These are phyloP conservation scores for Ziziphus jujuba DNA, from an alignment of 306 rosid genomes.

Conservation along the genomic window DNA sequence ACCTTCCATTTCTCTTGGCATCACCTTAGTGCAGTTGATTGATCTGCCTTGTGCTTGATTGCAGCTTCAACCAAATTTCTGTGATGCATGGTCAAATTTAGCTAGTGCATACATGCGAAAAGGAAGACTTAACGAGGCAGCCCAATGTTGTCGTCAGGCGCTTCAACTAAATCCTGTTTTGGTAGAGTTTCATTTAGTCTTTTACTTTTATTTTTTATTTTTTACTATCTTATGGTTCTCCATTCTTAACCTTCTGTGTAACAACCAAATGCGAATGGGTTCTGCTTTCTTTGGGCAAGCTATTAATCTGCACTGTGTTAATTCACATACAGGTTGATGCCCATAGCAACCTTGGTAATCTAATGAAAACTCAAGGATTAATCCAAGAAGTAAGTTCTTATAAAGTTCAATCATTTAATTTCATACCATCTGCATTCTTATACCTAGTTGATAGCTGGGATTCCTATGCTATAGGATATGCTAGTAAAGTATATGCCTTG, in stretches of 20 bases:
- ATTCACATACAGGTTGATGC: slow-evolving; percentile 56
- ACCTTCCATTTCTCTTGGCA: background rate
- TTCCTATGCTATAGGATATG: slow-evolving; percentile 4
- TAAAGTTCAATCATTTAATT: background rate
- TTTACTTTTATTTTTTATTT: background rate
- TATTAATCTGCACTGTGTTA: background rate
- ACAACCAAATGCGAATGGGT: background rate
- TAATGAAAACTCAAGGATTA: slow-evolving; percentile 65
- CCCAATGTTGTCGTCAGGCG: slow-evolving; percentile 98
- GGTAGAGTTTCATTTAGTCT: slow-evolving; percentile 40
- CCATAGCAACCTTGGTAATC: slow-evolving; percentile 64
- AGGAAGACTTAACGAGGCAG: slow-evolving; percentile 92
- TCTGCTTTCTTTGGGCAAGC: slow-evolving; percentile 9
- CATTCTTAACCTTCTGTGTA: background rate
- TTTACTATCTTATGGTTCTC: slow-evolving; percentile 4
- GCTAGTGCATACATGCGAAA: slow-evolving; percentile 99
- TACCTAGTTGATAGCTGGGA: slow-evolving; percentile 9
- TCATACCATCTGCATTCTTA: background rate
- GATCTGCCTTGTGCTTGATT: slow-evolving; percentile 18
- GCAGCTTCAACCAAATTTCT: slow-evolving; percentile 94
- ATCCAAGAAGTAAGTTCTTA: slow-evolving; percentile 82
- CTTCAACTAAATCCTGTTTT: slow-evolving; percentile 86
- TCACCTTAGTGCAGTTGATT: slow-evolving; percentile 14
- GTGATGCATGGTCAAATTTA: slow-evolving; percentile 98
- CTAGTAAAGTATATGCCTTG: background rate